A percentile compares a stretch with the other conserved stretches of the same genome.
Evolutionary conservation across 352 stramenopile species (phyloP).

Genomic region (Phytopythium mirpurense): DNA sequence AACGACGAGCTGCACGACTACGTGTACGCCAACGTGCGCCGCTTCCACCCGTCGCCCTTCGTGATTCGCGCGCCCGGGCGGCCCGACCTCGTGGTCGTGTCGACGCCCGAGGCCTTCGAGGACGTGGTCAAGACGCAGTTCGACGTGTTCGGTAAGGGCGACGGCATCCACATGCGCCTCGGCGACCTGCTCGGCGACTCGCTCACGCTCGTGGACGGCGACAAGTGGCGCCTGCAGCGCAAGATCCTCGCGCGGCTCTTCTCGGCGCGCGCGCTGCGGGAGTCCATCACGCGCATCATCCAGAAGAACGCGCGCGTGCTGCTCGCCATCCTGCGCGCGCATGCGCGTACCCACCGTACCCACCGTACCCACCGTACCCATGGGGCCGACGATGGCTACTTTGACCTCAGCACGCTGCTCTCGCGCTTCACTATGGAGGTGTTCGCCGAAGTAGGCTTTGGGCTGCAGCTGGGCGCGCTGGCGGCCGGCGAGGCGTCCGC

Average conservation of each 20-base stretch:
- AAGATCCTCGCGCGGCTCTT: slow-evolving; percentile 14
- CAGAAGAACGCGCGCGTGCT: slow-evolving; percentile 11
- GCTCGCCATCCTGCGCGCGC: slow-evolving; percentile 5
- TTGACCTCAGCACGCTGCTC: slow-evolving; percentile 7
- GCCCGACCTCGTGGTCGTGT: slow-evolving; percentile 10
- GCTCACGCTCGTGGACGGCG: slow-evolving; percentile 14
- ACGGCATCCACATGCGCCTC: slow-evolving; percentile 6
- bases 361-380: too few species aligned
- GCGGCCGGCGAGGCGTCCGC: slow-evolving; percentile 5
- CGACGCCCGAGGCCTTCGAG: slow-evolving; percentile 10
- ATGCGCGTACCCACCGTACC: too few species aligned
- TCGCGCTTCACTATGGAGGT: slow-evolving; percentile 8
- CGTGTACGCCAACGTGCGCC: slow-evolving; percentile 4
- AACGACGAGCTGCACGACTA: slow-evolving; percentile 15
- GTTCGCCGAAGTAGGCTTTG: slow-evolving; percentile 17
- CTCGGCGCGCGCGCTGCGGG: slow-evolving; percentile 12
- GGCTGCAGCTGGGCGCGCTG: slow-evolving; percentile 28
- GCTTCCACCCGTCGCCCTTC: slow-evolving; percentile 9
- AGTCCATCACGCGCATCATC: slow-evolving; percentile 10
- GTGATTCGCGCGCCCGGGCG: slow-evolving; percentile 4
- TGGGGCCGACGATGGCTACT: too few species aligned
- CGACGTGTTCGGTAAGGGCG: slow-evolving; percentile 9
- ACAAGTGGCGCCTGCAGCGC: slow-evolving; percentile 11
- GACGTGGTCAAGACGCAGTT: slow-evolving; percentile 13
- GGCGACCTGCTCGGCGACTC: slow-evolving; percentile 14